phyloP scores from a whole-genome alignment of 208 protist genomes.

The Willaertia magna region DNA sequence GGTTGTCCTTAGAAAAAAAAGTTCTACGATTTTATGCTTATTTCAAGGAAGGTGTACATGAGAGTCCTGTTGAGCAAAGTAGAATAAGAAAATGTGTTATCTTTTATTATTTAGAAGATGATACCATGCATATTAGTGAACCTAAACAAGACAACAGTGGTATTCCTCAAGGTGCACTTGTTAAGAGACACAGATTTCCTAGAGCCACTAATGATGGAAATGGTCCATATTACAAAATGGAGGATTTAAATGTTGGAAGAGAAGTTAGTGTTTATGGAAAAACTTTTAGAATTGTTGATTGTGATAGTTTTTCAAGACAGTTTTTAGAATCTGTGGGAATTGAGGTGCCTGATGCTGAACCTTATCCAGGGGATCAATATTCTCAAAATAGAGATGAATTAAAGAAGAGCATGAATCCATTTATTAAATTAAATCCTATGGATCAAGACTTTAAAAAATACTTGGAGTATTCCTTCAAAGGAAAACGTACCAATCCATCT shows the following conservation, averaged over 20 bases:
- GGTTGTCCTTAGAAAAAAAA: constrained; percentile 74
- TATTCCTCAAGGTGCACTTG: constrained; percentile 64
- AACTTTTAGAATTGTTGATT: constrained; percentile 74
- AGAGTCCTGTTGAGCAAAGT: constrained; percentile 60
- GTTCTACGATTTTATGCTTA: constrained; percentile 86
- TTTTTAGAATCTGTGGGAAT: constrained; percentile 67
- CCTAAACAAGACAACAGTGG: constrained; percentile 73
- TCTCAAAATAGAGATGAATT: constrained; percentile 43
- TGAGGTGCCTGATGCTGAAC: constrained; percentile 45
- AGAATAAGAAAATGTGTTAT: constrained; percentile 77
- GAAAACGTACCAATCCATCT: background rate
- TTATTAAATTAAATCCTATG: background rate
- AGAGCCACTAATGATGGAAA: constrained; percentile 49
- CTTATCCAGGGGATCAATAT: constrained; percentile 62
- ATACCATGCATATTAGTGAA: constrained; percentile 78
- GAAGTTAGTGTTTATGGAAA: constrained; percentile 60
- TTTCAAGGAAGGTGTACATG: constrained; percentile 77
- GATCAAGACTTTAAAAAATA: constrained; percentile 51
- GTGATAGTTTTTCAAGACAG: constrained; percentile 75
- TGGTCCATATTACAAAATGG: constrained; percentile 59
- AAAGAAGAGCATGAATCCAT: constrained; percentile 37
- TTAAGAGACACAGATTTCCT: constrained; percentile 67
- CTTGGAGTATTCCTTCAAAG: constrained; percentile 45
- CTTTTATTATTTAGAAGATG: constrained; percentile 78
- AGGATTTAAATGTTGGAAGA: constrained; percentile 70